Evolutionary conservation across 768 basidiomycete species (phyloP), one percentile per base, ranked within the genome.

Genomic region (Auriscalpium orientale): DNA sequence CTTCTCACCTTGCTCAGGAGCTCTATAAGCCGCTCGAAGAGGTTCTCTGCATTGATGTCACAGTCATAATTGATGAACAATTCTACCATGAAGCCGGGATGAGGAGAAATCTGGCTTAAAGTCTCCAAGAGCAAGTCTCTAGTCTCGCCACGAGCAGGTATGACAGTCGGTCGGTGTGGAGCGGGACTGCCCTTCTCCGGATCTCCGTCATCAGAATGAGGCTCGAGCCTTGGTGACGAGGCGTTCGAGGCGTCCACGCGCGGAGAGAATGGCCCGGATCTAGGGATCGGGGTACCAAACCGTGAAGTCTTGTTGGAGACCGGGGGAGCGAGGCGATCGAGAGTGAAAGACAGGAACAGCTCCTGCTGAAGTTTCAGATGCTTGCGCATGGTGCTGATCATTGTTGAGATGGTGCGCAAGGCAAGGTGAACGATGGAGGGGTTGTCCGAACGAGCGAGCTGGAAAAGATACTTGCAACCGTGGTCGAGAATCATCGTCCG

Each of bases 61-160:
- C 94, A 98, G 67, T 99, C 97, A 69, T 98, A 99, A 69, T 98
- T 99, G 54, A 84, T 79, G 74, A 92, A 99, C 13, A 97, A 75
- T 65, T 98, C 93, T 47, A 95, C 91, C 89, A 97, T 92, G 74
- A 95, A 95, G 66, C 86, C 90, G 2, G 90, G 83, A 63, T 89
- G 84, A 3, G 87, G 78, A 15, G 90, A 86, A 46, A 95, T 81
- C 53, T 90, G 87, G 53, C 80, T 80, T 22, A 98, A 73, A 5
- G 89, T 89, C 69, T 98, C 95, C 56, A 99, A 74, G 64, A 98
- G 84, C 55, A 98, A 73, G 65, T 95, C 91, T 21, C 93, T 82
- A 9, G 87, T 91, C 71, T 94, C 91, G 34, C 87, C 90, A 12
- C 86, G 82, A 1, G 91, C 93, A 4, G 91, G 92, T 40, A 33